Conservation (phyloP, 2,329 filamentous ascomycete species). For the Hymenoscyphus occultus region DNA sequence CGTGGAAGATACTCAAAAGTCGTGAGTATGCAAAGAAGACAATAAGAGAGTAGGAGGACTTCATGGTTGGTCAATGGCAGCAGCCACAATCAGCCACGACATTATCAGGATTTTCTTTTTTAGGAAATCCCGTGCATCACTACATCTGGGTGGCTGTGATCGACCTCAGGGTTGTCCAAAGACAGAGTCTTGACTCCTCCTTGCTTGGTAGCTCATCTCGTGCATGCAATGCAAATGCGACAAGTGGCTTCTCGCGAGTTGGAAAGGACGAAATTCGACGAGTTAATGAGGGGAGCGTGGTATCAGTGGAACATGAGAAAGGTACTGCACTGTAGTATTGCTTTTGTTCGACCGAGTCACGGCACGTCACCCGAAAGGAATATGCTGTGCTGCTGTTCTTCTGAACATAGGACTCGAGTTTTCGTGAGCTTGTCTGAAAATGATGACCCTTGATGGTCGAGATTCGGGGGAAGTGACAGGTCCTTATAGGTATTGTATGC, state of each 20-base stretch:
- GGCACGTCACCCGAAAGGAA: not conserved
- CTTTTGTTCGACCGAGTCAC: slow-evolving; percentile 1
- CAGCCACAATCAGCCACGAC: slow-evolving; percentile 1
- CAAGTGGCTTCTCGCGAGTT: not conserved
- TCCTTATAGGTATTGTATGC: not conserved
- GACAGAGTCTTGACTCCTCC: not conserved
- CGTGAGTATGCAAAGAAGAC: not conserved
- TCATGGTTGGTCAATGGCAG: slow-evolving; percentile 2
- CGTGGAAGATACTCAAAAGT: not conserved
- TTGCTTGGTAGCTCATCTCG: not conserved
- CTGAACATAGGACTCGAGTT: not conserved
- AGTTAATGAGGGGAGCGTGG: not conserved
- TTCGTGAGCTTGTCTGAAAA: not conserved
- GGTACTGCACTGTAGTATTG: not conserved
- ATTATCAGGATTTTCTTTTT: not conserved
- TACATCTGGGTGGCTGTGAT: not conserved
- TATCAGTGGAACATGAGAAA: not conserved
- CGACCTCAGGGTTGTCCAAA: not conserved
- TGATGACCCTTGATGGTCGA: not conserved
- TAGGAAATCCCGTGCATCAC: not conserved
- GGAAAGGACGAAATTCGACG: not conserved
- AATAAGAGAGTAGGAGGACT: not conserved
- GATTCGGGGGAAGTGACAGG: not conserved
- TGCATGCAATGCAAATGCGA: not conserved
- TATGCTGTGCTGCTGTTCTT: not conserved